Evolutionary conservation across 768 basidiomycete species (phyloP).

Genomic region (Filobasidium wieringae): DNA sequence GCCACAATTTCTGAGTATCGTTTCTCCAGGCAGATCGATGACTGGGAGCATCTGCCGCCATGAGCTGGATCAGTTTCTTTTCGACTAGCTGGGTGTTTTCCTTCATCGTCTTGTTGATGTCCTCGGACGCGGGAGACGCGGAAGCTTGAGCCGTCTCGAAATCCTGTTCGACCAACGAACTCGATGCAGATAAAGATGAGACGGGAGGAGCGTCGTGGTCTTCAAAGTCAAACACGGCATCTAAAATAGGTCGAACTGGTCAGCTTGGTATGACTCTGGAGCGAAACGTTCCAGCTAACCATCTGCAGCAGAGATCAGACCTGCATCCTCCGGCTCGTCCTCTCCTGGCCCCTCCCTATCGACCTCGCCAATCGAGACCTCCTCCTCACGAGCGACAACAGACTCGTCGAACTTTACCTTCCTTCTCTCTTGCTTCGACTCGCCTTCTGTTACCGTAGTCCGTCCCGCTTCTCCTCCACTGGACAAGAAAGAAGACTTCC

Average conservation of each 20-base stretch:
- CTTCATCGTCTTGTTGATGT: slow-evolving; percentile 1
- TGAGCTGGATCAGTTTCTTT: slow-evolving; percentile 28
- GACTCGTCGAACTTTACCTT: slow-evolving; percentile 37
- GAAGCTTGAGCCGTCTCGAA: neutral
- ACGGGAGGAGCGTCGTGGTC: slow-evolving; percentile 22
- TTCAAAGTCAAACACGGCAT: slow-evolving; percentile 37
- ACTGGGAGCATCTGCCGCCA: slow-evolving; percentile 34
- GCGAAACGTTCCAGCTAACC: neutral
- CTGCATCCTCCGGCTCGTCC: slow-evolving; percentile 7
- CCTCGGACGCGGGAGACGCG: neutral
- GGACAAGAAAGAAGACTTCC: too few relatives aligned
- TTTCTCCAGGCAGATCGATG: slow-evolving; percentile 33
- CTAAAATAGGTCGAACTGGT: neutral
- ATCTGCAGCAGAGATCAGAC: slow-evolving; percentile 6
- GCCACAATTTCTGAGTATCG: slow-evolving; percentile 14
- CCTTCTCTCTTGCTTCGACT: too few relatives aligned
- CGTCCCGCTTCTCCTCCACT: slow-evolving; percentile 7
- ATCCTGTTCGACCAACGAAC: neutral
- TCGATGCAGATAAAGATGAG: neutral
- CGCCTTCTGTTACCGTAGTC: too few relatives aligned
- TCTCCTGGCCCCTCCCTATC: neutral
- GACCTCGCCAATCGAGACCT: neutral
- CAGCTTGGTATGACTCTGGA: neutral
- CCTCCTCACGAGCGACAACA: neutral
- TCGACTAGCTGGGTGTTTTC: slow-evolving; percentile 24